These are phyloP conservation scores for Boletales sp. DNA, from an alignment of 768 basidiomycete species.

Conservation along the genomic window DNA sequence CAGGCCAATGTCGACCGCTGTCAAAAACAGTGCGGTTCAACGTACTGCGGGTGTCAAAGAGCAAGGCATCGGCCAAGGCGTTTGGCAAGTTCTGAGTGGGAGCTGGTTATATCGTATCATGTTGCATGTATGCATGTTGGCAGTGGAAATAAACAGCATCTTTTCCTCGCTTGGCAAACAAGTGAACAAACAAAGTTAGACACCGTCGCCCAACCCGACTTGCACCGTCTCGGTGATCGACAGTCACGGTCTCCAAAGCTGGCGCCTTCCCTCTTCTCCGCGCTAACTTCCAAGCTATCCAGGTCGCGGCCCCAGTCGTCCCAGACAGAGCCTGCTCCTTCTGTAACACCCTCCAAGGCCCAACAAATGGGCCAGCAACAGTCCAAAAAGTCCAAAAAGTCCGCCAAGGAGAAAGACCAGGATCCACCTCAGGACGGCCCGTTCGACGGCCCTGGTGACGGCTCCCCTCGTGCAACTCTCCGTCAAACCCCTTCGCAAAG, in stretches of 20 bases:
- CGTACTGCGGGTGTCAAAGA: conserved; percentile 92
- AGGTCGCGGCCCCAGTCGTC: conserved; percentile 73
- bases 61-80: conserved; percentile 84
- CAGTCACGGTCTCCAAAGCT: conserved; percentile 49
- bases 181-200: conserved; percentile 32
- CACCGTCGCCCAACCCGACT: conserved; percentile 19
- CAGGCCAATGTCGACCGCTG: conserved; percentile 97
- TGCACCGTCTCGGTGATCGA: conserved; percentile 26
- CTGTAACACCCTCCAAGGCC: conserved; percentile 30
- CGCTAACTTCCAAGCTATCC: conserved; percentile 64
- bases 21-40: conserved; percentile 99
- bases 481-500: conserved; percentile 39
- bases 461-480: conserved; percentile 44
- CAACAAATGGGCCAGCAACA: conserved; percentile 78
- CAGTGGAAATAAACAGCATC: neutral
- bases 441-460: conserved; percentile 37
- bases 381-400: conserved; percentile 77
- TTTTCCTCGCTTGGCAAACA: conserved; percentile 21
- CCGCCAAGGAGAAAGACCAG: conserved; percentile 65
- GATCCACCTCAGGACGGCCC: conserved; percentile 42
- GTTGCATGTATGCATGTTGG: conserved; percentile 22
- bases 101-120: conserved; percentile 10
- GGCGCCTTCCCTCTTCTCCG: conserved; percentile 80
- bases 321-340: conserved; percentile 59
- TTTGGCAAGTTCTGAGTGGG: conserved; percentile 86